Evolutionary conservation across 1,284 basidiomycete genomes (phyloP), one percentile per base, ranked within the genome.

Genomic region (Ustilago hordei): DNA sequence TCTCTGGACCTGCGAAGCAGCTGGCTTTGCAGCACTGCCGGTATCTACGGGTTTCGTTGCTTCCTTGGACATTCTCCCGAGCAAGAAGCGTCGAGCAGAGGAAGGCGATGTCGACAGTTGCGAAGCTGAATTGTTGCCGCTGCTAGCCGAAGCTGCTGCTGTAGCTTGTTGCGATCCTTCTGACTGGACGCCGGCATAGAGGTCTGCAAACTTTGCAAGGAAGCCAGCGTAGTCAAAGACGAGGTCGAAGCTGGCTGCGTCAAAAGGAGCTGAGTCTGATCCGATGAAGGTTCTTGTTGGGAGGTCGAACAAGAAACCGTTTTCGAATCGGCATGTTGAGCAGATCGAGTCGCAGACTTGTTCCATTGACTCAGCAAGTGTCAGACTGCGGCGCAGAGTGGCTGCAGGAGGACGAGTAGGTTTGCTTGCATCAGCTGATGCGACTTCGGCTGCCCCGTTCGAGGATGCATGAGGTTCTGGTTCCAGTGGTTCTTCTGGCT

Each of bases 221-320:
- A 95, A 94, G 60, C 92, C 91, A 19, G 98, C 89, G 82, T 96
- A 98, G 81, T 98, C 95, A 79, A 92, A 94, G 80, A 94, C 95
- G 23, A 95, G 89, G 74, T 92, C 93, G 79, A 95, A 93, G 2
- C 93, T 95, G 1, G 92, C 91, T 61, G 92, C 90, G 85, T 98
- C 95, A 34, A 97, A 93, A 0, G 96, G 94, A 0, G 93, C 94
- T 19, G 92, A 91, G 84, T 99, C 96, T 7, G 95, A 95, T 1
- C 95, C 95, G 23, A 98, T 90, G 81, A 95, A 96, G 38, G 98
- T 89, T 60, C 94, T 90, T 19, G 94, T 94, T 6, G 90, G 90
- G 4, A 91, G 91, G 85, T 99, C 96, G 81, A 98, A 98, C 12
- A 98, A 87, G 86, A 95, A 98, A 0, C 93, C 93, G 86, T 97